phyloP scores from a whole-genome alignment of 495 filamentous ascomycete genomes.

The Hypoxylon intermedium region DNA sequence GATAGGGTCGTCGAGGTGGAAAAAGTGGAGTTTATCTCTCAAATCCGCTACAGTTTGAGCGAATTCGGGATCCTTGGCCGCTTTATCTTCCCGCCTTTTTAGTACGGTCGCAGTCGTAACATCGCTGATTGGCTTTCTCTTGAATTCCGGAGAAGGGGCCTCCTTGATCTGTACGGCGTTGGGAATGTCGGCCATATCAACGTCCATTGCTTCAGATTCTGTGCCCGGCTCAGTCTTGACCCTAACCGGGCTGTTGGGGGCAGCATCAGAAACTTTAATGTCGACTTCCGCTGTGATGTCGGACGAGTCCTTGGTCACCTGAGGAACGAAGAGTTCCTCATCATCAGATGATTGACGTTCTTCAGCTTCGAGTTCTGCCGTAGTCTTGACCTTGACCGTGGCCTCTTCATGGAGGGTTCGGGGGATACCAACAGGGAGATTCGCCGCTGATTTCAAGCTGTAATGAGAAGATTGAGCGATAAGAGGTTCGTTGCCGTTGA shows the following conservation, averaged over 20 bases:
- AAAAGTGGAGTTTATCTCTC: constrained; percentile 44
- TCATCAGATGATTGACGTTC: constrained; percentile 50
- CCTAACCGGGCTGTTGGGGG: constrained; percentile 33
- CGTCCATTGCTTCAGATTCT: constrained; percentile 36
- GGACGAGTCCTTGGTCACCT: constrained; percentile 33
- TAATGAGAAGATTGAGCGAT: constrained; percentile 33
- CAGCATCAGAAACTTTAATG: constrained; percentile 43
- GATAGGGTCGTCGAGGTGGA: constrained; percentile 1
- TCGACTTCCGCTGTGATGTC: constrained; percentile 49
- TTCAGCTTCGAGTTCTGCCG: constrained; percentile 57
- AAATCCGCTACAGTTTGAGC: constrained; percentile 41
- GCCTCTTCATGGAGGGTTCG: constrained; percentile 62
- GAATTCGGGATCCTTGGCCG: constrained; percentile 47
- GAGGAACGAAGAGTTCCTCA: constrained; percentile 52
- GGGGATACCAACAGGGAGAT: constrained; percentile 59
- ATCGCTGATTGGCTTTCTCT: constrained; percentile 37
- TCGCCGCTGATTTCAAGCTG: constrained; percentile 42
- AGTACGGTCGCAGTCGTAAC: constrained; percentile 1
- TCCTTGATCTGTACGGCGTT: constrained; percentile 39
- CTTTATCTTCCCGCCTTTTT: constrained; percentile 42
- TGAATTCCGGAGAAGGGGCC: constrained; percentile 44
- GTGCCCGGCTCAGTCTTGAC: constrained; percentile 46
- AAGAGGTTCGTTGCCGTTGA: constrained; percentile 39
- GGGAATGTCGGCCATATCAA: constrained; percentile 51
- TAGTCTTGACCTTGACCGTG: constrained; percentile 58